Conservation (phyloP, 768 basidiomycete genomes). For the Pleurotus platypus region DNA sequence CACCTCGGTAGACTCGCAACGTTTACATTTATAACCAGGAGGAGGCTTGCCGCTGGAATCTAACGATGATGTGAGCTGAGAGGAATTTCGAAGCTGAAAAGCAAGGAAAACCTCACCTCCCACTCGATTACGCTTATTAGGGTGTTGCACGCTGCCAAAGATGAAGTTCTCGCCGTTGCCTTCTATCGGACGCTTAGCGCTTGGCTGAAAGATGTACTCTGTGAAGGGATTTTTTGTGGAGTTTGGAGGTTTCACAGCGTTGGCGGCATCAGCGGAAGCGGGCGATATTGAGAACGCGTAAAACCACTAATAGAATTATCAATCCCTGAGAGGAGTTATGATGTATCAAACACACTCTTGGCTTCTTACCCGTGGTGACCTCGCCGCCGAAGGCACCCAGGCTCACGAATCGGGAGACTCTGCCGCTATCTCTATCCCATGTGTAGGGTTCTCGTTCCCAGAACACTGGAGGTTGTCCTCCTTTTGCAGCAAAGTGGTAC, state of each 20-base stretch:
- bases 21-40: conserved; percentile 70
- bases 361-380: conserved; percentile 65
- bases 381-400: conserved; percentile 84
- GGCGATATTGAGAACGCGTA: conserved; percentile 91
- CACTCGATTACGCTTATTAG: conserved; percentile 52
- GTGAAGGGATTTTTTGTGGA: conserved; percentile 70
- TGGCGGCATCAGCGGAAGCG: conserved; percentile 30
- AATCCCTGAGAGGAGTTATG: neutral
- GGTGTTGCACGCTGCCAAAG: conserved; percentile 59
- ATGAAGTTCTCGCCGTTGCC: conserved; percentile 59
- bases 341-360: conserved; percentile 54
- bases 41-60: conserved; percentile 58
- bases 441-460: conserved; percentile 95
- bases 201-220: conserved; percentile 28
- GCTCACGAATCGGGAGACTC: conserved; percentile 78
- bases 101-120: conserved; percentile 32
- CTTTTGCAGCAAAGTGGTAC: conserved; percentile 79
- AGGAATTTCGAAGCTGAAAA: conserved; percentile 3
- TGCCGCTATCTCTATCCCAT: conserved; percentile 71
- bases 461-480: conserved; percentile 67
- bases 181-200: conserved; percentile 55
- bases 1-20: conserved; percentile 76
- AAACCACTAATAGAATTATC: conserved; percentile 68
- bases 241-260: conserved; percentile 51
- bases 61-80: conserved; percentile 16